These are phyloP conservation scores for Barbarea vulgaris DNA, from an alignment of 345 rosid genomes.

Conservation along the genomic window DNA sequence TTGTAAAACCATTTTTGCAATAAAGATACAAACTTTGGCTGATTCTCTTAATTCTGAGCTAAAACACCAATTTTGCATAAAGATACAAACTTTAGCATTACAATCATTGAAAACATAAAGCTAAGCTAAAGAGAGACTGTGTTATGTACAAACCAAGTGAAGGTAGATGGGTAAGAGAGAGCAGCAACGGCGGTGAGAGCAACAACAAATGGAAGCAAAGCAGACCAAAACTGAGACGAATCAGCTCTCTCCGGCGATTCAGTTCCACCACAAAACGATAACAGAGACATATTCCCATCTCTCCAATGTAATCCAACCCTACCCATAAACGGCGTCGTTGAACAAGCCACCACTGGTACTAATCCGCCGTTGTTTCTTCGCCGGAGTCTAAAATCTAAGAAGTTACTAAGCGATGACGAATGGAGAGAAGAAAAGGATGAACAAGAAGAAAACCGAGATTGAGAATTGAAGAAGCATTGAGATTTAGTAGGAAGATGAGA, in stretches of 20 bases:
- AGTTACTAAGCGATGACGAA: constrained; percentile 14
- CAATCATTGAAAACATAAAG: background rate
- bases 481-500: constrained; percentile 14
- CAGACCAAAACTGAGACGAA: constrained; percentile 72
- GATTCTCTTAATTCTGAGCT: background rate
- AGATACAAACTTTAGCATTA: background rate
- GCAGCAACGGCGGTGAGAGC: constrained; percentile 85
- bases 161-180: constrained; percentile 77
- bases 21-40: background rate
- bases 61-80: background rate
- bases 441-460: constrained; percentile 11
- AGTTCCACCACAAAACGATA: constrained; percentile 60
- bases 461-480: background rate
- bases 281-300: constrained; percentile 71
- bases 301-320: constrained; percentile 74
- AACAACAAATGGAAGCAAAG: constrained; percentile 90
- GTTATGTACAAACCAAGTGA: constrained; percentile 65
- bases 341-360: constrained; percentile 52
- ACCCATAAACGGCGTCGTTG: constrained; percentile 70
- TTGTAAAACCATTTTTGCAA: background rate
- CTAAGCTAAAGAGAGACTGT: background rate
- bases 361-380: constrained; percentile 32
- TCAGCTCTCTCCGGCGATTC: constrained; percentile 44
- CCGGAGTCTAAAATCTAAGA: constrained; percentile 19
- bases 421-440: constrained; percentile 7